A percentile compares a stretch with the other conserved stretches of the same genome.
Conservation (phyloP, 2,329 filamentous ascomycete species). For the Clonostachys byssicola region DNA sequence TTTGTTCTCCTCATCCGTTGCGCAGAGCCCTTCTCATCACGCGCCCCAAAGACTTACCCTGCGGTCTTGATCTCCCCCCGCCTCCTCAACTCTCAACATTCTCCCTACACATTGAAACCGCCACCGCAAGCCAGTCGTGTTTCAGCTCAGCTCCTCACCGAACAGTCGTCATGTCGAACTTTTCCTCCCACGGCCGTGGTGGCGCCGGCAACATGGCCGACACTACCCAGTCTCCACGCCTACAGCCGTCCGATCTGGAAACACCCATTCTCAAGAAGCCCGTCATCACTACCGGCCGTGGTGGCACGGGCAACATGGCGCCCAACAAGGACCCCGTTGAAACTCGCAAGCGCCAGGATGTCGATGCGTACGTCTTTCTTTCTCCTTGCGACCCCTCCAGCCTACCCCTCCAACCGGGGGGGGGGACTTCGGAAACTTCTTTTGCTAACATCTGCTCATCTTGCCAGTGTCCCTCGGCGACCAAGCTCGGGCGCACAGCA, state of each 20-base stretch:
- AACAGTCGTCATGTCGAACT: background rate
- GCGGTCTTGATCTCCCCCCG: background rate
- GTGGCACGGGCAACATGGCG: constrained; percentile 86
- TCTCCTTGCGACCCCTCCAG: background rate
- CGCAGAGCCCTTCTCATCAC: background rate
- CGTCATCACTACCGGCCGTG: constrained; percentile 86
- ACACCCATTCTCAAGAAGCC: constrained; percentile 80
- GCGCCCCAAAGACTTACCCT: background rate
- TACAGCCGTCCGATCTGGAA: constrained; percentile 61
- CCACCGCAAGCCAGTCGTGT: too few species aligned
- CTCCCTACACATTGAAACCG: background rate
- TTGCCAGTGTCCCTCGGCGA: constrained; percentile 46
- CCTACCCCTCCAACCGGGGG: constrained; percentile 9
- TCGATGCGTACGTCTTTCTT: constrained; percentile 56
- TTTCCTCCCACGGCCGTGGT: constrained; percentile 67
- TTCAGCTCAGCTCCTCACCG: too few species aligned
- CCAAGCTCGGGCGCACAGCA: constrained; percentile 57
- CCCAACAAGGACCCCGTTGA: constrained; percentile 65
- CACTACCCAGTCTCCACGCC: constrained; percentile 42
- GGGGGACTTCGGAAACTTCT: constrained; percentile 1
- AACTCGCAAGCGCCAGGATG: constrained; percentile 79
- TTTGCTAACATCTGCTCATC: background rate
- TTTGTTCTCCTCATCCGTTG: background rate
- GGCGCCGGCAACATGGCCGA: constrained; percentile 73
- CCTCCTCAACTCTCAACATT: background rate